These are phyloP conservation scores for Pseudogymnoascus sp. DNA, from an alignment of 2,329 filamentous ascomycete species.

Conservation along the genomic window DNA sequence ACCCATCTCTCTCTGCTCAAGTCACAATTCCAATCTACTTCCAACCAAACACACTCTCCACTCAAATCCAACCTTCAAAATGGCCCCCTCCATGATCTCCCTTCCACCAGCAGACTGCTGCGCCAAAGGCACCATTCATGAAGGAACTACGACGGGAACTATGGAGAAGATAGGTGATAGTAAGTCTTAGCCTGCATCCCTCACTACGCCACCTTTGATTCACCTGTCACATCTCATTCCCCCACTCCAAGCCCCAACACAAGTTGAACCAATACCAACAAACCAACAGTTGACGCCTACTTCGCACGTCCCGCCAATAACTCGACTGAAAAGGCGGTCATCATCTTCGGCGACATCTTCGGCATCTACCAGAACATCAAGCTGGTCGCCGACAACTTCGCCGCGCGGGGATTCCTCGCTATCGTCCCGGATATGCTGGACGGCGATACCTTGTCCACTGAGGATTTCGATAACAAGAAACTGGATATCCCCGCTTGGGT, in stretches of 20 bases:
- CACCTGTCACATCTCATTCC: not conserved
- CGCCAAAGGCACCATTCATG: not conserved
- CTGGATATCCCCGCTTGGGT: not conserved
- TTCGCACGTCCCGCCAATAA: slow-evolving; percentile 6
- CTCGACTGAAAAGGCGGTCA: slow-evolving; percentile 27
- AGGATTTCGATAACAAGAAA: slow-evolving; percentile 36
- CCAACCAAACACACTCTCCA: not conserved
- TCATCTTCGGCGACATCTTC: slow-evolving; percentile 26
- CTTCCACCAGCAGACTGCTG: slow-evolving; percentile 7
- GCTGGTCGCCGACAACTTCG: slow-evolving; percentile 66
- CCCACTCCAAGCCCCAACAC: not conserved
- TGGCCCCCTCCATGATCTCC: not conserved
- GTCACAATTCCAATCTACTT: no score
- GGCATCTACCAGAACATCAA: slow-evolving; percentile 46
- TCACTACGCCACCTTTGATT: not conserved
- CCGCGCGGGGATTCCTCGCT: slow-evolving; percentile 43
- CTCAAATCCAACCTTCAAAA: not conserved
- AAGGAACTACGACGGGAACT: slow-evolving; percentile 1
- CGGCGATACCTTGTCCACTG: slow-evolving; percentile 47
- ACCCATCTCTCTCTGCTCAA: not conserved
- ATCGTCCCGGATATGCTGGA: slow-evolving; percentile 64
- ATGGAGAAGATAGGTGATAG: slow-evolving; percentile 11
- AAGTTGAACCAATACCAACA: not conserved
- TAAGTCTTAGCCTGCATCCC: slow-evolving; percentile 5
- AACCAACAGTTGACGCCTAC: slow-evolving; percentile 8